Evolutionary conservation across 139 green algal species (phyloP).

Genomic region (Trebouxia sp.): DNA sequence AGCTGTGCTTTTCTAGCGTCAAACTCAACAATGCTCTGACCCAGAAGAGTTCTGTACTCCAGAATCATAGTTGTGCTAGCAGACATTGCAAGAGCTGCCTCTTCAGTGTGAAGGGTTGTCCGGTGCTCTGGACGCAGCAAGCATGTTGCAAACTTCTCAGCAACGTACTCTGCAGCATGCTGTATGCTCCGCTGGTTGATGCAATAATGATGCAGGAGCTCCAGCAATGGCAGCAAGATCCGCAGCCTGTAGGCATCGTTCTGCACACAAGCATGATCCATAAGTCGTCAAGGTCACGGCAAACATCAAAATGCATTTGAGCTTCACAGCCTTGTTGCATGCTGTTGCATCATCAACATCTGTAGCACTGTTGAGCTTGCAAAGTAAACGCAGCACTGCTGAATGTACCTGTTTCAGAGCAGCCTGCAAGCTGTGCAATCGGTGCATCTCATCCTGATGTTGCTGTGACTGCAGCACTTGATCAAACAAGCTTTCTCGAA

Average conservation of each 20-base stretch:
- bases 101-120: neutral
- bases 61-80: neutral
- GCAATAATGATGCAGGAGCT: constrained; percentile 22
- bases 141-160: neutral
- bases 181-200: constrained; percentile 25
- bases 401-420: neutral
- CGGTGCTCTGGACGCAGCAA: neutral
- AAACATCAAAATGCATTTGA: neutral
- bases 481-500: neutral
- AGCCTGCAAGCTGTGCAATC: neutral
- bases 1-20: neutral
- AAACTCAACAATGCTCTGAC: constrained; percentile 4
- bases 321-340: neutral
- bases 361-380: neutral
- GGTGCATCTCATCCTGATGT: neutral
- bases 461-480: neutral
- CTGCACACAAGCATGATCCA: neutral
- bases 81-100: neutral
- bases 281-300: no score
- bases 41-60: neutral
- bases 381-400: neutral
- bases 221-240: constrained; percentile 4
- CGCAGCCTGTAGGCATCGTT: constrained; percentile 1
- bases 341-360: neutral
- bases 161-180: constrained; percentile 6